phyloP scores from a whole-genome alignment of 495 filamentous ascomycete species.

The Penicillium simplicissimum region DNA sequence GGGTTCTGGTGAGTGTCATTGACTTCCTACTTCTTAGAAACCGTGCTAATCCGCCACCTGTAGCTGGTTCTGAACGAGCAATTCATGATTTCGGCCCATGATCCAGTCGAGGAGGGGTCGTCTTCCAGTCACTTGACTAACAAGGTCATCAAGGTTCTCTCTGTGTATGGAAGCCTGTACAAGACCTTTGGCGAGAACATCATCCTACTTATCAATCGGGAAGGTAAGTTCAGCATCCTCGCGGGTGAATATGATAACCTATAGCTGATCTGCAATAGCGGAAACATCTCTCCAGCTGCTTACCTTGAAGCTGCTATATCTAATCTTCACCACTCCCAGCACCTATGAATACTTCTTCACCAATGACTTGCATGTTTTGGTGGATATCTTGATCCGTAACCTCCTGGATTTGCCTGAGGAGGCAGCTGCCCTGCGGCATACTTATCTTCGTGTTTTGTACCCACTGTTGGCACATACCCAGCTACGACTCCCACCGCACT shows the following conservation, averaged over 20 bases:
- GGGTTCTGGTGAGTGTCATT: constrained; percentile 70
- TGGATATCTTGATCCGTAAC: constrained; percentile 96
- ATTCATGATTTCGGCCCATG: constrained; percentile 79
- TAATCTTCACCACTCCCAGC: constrained; percentile 85
- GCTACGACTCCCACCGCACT: constrained; percentile 77
- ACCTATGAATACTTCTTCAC: constrained; percentile 99
- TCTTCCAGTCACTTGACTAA: constrained; percentile 69
- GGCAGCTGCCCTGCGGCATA: constrained; percentile 78
- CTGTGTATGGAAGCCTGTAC: constrained; percentile 72
- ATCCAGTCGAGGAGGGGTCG: constrained; percentile 45
- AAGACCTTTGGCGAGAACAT: constrained; percentile 98
- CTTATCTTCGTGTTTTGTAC: constrained; percentile 95
- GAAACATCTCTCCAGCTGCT: constrained; percentile 91
- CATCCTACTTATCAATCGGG: constrained; percentile 92
- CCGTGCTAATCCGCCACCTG: constrained; percentile 13
- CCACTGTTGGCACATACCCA: constrained; percentile 91
- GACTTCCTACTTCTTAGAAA: neutral
- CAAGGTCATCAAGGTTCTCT: constrained; percentile 86
- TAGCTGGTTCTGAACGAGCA: constrained; percentile 97
- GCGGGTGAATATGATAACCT: neutral
- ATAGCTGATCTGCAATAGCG: constrained; percentile 33
- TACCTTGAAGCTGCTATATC: constrained; percentile 91
- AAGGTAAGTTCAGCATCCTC: constrained; percentile 54
- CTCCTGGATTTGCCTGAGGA: constrained; percentile 88
- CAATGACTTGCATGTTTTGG: constrained; percentile 90